These are phyloP conservation scores for Erythrophleum fordii DNA, from an alignment of 306 rosid species.

Conservation along the genomic window DNA sequence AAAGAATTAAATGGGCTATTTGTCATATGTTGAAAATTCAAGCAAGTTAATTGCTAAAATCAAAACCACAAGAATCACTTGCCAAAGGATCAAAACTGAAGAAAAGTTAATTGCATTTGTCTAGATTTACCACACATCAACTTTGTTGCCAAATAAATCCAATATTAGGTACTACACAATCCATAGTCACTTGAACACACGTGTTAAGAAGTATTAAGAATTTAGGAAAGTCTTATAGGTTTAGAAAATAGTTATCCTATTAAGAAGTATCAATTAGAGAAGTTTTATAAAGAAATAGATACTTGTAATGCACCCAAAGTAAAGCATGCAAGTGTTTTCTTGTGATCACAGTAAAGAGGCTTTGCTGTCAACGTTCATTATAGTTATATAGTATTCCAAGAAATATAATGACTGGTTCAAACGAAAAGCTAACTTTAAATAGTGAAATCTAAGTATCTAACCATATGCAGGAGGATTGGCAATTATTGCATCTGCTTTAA, in stretches of 20 bases:
- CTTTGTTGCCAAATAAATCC: constrained; percentile 4
- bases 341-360: neutral
- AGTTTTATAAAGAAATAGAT: neutral
- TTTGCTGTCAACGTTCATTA: neutral
- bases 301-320: neutral
- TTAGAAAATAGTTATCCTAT: no score
- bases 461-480: constrained; percentile 99
- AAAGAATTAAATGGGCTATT: no score
- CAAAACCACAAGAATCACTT: no score
- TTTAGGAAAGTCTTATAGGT: neutral
- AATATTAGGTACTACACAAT: neutral
- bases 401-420: neutral
- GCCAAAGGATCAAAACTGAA: neutral
- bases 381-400: neutral
- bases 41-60: no score
- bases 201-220: neutral
- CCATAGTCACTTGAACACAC: constrained; percentile 17
- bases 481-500: constrained; percentile 83
- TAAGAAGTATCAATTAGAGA: no score
- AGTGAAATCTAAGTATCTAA: constrained; percentile 49
- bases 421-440: neutral
- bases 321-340: neutral
- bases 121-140: constrained; percentile 5
- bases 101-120: neutral
- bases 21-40: no score